Percentiles rank a stretch among this genome's conserved stretches.
Conservation (phyloP, 257 asterid species). For the Cinchona pubescens region DNA sequence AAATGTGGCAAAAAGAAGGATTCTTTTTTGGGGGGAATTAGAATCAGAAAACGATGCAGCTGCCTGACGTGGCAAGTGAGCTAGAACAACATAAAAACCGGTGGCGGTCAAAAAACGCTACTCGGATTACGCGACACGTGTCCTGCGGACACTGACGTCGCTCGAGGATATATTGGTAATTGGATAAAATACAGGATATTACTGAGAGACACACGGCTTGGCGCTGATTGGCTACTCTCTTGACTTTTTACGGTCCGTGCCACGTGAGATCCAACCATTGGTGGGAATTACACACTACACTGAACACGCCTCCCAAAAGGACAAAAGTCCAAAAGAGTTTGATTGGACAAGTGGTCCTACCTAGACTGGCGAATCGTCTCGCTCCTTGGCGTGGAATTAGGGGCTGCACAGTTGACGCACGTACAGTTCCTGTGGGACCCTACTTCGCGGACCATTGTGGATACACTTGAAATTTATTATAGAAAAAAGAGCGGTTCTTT, state of each 20-base stretch:
- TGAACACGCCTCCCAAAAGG: conserved; percentile 47
- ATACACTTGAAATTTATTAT: too few relatives aligned
- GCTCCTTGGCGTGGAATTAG: conserved; percentile 24
- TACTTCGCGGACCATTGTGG: background rate
- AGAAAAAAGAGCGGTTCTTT: too few relatives aligned
- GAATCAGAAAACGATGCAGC: conserved; percentile 1
- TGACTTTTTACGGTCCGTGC: conserved; percentile 37
- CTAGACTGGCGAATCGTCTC: conserved; percentile 45
- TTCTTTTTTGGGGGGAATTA: background rate
- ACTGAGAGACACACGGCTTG: conserved; percentile 54
- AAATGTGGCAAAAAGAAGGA: too few relatives aligned
- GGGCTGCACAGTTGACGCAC: conserved; percentile 58
- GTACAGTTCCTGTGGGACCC: conserved; percentile 47
- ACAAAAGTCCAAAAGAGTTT: conserved; percentile 27
- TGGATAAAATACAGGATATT: conserved; percentile 45
- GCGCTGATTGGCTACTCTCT: conserved; percentile 49
- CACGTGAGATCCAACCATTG: conserved; percentile 42
- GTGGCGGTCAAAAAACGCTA: conserved; percentile 5
- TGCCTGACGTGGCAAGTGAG: conserved; percentile 21
- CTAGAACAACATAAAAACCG: conserved; percentile 5
- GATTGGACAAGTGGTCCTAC: conserved; percentile 50
- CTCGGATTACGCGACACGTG: conserved; percentile 41
- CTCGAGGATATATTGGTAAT: conserved; percentile 42
- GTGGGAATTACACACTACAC: conserved; percentile 32
- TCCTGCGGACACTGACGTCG: conserved; percentile 59